phyloP scores from a whole-genome alignment of 2,329 filamentous ascomycete genomes.

The Lasiodiplodia sp. region DNA sequence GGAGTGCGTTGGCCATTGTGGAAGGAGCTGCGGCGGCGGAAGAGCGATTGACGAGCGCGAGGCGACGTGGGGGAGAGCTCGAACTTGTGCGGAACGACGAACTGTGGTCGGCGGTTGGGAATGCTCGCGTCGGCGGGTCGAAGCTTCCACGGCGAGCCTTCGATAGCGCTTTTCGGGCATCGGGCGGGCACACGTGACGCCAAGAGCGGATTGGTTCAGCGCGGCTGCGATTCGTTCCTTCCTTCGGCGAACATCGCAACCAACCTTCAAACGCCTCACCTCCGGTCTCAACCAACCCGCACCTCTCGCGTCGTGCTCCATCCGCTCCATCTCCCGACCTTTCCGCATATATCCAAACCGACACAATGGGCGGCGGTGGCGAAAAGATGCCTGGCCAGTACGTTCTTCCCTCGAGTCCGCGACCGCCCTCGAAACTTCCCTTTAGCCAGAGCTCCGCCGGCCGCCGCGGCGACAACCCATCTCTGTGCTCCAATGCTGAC shows the following conservation, averaged over 20 bases:
- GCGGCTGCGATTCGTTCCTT: conserved; percentile 22
- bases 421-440: background rate
- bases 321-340: conserved; percentile 8
- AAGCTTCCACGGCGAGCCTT: conserved; percentile 19
- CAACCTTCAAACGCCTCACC: conserved; percentile 6
- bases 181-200: conserved; percentile 28
- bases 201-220: conserved; percentile 28
- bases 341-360: background rate
- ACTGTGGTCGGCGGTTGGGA: conserved; percentile 1
- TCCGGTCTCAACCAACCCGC: background rate
- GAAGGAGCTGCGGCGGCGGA: background rate
- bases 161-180: conserved; percentile 29
- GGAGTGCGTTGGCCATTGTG: conserved; percentile 36
- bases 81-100: background rate
- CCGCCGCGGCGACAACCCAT: conserved; percentile 6
- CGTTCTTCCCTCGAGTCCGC: conserved; percentile 19
- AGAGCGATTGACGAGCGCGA: conserved; percentile 3
- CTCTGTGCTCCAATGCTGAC: conserved; percentile 30
- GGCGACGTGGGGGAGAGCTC: conserved; percentile 1
- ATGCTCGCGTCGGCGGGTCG: conserved; percentile 14
- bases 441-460: conserved; percentile 1
- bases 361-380: conserved; percentile 34
- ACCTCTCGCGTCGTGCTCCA: conserved; percentile 7
- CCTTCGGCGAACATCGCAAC: conserved; percentile 25
- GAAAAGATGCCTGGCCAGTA: conserved; percentile 35